Conservation (phyloP, 257 asterid genomes). For the Primulina tabacum region DNA sequence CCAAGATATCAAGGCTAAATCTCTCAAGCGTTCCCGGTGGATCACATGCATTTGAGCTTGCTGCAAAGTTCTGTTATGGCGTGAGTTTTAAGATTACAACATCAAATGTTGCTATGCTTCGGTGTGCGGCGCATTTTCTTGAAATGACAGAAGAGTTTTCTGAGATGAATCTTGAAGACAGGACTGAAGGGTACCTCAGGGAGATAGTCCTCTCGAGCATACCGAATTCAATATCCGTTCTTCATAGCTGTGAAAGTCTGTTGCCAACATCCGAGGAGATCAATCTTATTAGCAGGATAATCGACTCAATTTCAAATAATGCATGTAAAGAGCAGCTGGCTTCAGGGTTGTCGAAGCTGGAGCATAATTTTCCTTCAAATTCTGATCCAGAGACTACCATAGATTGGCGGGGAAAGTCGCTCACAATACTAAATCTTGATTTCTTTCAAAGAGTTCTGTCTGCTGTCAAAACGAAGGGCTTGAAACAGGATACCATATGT, state of each 20-base stretch:
- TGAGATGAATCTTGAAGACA: conserved; percentile 65
- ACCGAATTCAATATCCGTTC: conserved; percentile 65
- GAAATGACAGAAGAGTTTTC: conserved; percentile 87
- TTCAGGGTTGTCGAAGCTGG: conserved; percentile 76
- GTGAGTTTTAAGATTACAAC: conserved; percentile 62
- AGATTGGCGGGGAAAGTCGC: conserved; percentile 90
- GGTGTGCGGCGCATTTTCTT: conserved; percentile 70
- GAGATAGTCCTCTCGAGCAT: conserved; percentile 56
- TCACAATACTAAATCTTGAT: conserved; percentile 59
- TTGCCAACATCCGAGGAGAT: conserved; percentile 65
- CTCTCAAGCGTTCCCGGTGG: conserved; percentile 81
- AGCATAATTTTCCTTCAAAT: conserved; percentile 53
- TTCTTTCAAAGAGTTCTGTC: conserved; percentile 68
- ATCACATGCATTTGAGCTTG: conserved; percentile 77
- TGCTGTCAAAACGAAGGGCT: conserved; percentile 71
- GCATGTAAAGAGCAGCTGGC: conserved; percentile 89
- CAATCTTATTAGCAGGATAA: conserved; percentile 50
- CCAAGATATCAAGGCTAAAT: conserved; percentile 55
- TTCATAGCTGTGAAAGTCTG: conserved; percentile 62
- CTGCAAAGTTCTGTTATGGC: conserved; percentile 92
- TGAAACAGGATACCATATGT: conserved; percentile 81
- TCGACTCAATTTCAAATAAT: conserved; percentile 67
- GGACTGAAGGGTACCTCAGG: conserved; percentile 59
- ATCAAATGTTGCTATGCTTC: conserved; percentile 61
- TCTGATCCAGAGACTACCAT: conserved; percentile 55